Base-by-base conservation (phyloP, 805 yeast genomes). In the Ogataea wickerhamii region DNA sequence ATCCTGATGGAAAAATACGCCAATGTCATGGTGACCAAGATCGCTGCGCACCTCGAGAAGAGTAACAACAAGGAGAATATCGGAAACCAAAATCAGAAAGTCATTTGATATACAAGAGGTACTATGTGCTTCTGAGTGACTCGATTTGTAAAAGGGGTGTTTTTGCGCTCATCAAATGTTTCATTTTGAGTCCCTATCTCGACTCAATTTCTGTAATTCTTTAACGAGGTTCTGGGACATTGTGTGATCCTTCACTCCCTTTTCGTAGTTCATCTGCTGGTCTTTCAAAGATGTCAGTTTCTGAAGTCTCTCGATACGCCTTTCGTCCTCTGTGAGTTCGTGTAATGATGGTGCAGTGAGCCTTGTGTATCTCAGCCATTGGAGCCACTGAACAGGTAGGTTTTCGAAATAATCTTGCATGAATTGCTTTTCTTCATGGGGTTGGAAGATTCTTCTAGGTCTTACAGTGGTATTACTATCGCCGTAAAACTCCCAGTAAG, bases 401-500 rank as follows among this genome's bases (percentile, higher is more conserved):
- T 77, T 74, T 5, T 67, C 57, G 47, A 76, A 78, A 46, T 81
- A 80, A 44, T 80, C 83, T 5, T 73, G 75, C 31, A 74, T 68
- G 52, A 72, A 74, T 4, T 67, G 55, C 38, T 68, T 67, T 30
- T 68, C 66, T 26, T 63, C 59, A 28, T 61, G 56, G 10, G 87
- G 85, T 40, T 80, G 78, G 38, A 80, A 70, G 37, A 82, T 76
- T 31, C 95, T 60, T 34, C 95, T 64, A 41, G 80, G 67, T 41
- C 80, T 59, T 18, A 60, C 64, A 12, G 40, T 34, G 11, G 20
- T 17, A 8, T 56, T 53, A 49, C 72, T 70, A 43, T 76, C 78
- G 18, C 74, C 64, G 36, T 70, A 68, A 59, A 82, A 79, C 56
- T 86, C 95, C 95, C 95, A 86, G 63, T 81, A 86, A 2, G 91